Evolutionary conservation across 1,284 basidiomycete species (phyloP), one percentile per base, ranked within the genome.

Genomic region (Lentinula novae-zelandiae): DNA sequence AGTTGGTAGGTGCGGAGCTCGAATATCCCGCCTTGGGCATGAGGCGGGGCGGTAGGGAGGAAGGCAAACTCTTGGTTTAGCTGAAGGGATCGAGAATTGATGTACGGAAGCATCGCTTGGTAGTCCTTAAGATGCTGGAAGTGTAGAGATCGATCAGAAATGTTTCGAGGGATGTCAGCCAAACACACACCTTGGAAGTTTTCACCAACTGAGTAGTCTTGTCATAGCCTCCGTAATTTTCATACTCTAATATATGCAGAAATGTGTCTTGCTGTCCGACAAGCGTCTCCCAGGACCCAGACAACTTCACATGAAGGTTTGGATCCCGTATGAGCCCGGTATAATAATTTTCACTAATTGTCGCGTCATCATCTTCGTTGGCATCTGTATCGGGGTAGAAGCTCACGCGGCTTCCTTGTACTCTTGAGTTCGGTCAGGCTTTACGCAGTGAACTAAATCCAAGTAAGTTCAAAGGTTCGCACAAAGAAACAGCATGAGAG

Each of bases 1-100:
- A 92, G 73, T 69, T 90, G 85, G 75, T 98, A 98, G 50, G 84
- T 87, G 66, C 95, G 82, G 70, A 98, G 77, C 75, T 98, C 95
- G 71, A 96, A 98, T 55, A 98, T 80, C 6, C 95, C 95, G 15
- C 95, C 95, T 69, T 90, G 83, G 20, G 86, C 80, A 67, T 84
- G 90, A 2, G 94, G 93, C 34, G 95, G 93, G 13, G 90, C 84
- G 2, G 93, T 93, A 1, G 94, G 93, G 72, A 95, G 87, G 77
- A 97, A 96, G 1, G 92, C 92, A 75, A 98, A 98, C 73, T 98
- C 96, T 71, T 95, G 93, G 66, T 88, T 87, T 57, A 96, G 81
- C 68, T 96, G 93, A 22, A 82, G 82, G 52, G 86, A 82, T 57
- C 93, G 85, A 4, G 85, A 87, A 20, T 76, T 80, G 53, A 96